These are phyloP conservation scores for Bretziella fagacearum DNA, from an alignment of 2,329 filamentous ascomycete species.

Conservation along the genomic window DNA sequence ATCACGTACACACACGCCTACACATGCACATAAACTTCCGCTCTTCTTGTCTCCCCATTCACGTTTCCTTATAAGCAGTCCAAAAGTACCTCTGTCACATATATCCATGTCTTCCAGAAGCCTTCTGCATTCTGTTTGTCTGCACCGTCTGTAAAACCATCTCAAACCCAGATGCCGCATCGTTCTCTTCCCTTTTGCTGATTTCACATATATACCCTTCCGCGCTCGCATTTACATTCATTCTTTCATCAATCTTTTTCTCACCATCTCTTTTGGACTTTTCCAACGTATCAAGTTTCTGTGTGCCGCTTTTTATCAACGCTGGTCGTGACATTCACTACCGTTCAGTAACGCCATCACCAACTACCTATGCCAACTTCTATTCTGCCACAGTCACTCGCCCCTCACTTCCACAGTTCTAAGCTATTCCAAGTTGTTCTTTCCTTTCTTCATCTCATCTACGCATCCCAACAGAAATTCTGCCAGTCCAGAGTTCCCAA, in stretches of 20 bases:
- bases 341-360: too few species aligned
- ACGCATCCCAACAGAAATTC: too few species aligned
- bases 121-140: conserved; percentile 1
- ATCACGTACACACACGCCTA: not conserved
- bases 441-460: too few species aligned
- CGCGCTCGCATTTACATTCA: not conserved
- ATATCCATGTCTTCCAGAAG: conserved; percentile 3
- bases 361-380: too few species aligned
- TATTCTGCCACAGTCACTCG: too few species aligned
- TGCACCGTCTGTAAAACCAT: not conserved
- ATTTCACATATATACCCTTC: not conserved
- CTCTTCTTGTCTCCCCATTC: not conserved
- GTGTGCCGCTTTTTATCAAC: too few species aligned
- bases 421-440: too few species aligned
- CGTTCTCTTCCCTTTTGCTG: not conserved
- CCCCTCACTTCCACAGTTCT: too few species aligned
- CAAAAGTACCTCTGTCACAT: not conserved
- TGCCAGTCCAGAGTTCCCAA: too few species aligned
- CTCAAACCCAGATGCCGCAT: not conserved
- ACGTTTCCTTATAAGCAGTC: not conserved
- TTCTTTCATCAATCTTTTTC: not conserved
- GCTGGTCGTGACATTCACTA: too few species aligned
- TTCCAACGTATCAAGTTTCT: too few species aligned
- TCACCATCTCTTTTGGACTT: too few species aligned
- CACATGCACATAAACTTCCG: not conserved